A percentile compares a stretch with the other conserved stretches of the same genome.
These are phyloP conservation scores for Candolleomyces efflorescens DNA, from an alignment of 768 basidiomycete genomes.

Conservation along the genomic window DNA sequence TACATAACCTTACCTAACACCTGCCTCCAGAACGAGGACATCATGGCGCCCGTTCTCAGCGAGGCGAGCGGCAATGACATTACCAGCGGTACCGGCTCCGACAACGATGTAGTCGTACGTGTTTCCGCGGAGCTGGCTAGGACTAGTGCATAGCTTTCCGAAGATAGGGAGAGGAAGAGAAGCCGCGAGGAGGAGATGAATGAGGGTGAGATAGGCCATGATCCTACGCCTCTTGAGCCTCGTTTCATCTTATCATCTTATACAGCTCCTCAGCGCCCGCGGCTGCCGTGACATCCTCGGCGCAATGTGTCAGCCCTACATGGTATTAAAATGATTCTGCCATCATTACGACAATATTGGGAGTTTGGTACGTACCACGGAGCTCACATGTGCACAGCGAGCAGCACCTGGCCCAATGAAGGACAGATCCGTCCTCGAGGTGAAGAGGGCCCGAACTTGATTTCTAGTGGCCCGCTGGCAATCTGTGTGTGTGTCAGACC, in stretches of 20 bases:
- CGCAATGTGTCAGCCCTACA: no score
- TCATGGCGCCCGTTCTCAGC: slow-evolving; percentile 23
- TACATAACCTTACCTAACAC: slow-evolving; percentile 19
- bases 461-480: no score
- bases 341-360: no score
- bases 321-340: no score
- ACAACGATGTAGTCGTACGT: slow-evolving; percentile 27
- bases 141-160: neutral
- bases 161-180: neutral
- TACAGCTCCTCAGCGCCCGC: slow-evolving; percentile 33
- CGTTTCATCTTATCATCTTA: slow-evolving; percentile 17
- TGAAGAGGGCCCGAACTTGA: no score
- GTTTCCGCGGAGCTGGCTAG: neutral
- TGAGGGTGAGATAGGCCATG: neutral
- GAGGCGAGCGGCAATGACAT: slow-evolving; percentile 28
- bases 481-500: no score
- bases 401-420: no score
- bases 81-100: slow-evolving; percentile 33
- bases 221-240: no score
- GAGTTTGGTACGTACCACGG: no score
- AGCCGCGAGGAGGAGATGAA: neutral
- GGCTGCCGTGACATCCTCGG: no score
- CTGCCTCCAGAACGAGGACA: slow-evolving; percentile 29
- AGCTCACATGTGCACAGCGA: no score
- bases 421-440: no score